Percentiles rank a stretch among this genome's conserved stretches.
phyloP scores from a whole-genome alignment of 495 filamentous ascomycete species.

The Melanomma pulvis-pyrius region DNA sequence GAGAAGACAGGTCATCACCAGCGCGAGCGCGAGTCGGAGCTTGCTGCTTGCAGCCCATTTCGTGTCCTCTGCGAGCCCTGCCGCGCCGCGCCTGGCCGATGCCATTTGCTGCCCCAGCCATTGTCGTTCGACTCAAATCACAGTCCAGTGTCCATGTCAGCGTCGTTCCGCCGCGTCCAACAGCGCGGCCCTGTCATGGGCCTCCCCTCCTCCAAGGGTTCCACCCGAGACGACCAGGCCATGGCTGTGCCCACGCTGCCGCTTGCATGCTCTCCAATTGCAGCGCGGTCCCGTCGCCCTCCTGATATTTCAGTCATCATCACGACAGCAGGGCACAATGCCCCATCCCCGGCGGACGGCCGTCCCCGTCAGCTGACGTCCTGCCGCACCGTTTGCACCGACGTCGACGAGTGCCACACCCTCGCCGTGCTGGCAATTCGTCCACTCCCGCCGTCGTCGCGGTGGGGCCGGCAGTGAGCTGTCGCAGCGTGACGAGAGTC shows the following conservation, averaged over 20 bases:
- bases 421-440: slow-evolving; percentile 4
- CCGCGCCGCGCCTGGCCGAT: slow-evolving; percentile 15
- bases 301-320: slow-evolving; percentile 16
- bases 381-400: slow-evolving; percentile 1
- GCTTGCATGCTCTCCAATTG: background rate
- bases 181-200: slow-evolving; percentile 19
- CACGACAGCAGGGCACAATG: background rate
- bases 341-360: background rate
- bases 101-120: slow-evolving; percentile 24
- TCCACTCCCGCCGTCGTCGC: background rate
- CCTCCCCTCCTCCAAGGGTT: slow-evolving; percentile 1
- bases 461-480: slow-evolving; percentile 18
- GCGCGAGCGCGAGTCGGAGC: slow-evolving; percentile 21
- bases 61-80: slow-evolving; percentile 4
- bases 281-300: background rate
- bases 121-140: background rate
- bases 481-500: slow-evolving; percentile 18
- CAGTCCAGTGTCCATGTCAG: background rate
- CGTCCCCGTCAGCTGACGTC: slow-evolving; percentile 26
- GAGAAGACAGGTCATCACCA: slow-evolving; percentile 1
- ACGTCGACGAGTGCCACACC: background rate
- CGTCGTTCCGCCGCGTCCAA: slow-evolving; percentile 6
- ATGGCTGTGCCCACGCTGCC: background rate
- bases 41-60: slow-evolving; percentile 17
- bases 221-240: background rate